Evolutionary conservation across 805 yeast genomes (phyloP), one percentile per base, ranked within the genome.

Genomic region (Zygotorulaspora chibaensis): DNA sequence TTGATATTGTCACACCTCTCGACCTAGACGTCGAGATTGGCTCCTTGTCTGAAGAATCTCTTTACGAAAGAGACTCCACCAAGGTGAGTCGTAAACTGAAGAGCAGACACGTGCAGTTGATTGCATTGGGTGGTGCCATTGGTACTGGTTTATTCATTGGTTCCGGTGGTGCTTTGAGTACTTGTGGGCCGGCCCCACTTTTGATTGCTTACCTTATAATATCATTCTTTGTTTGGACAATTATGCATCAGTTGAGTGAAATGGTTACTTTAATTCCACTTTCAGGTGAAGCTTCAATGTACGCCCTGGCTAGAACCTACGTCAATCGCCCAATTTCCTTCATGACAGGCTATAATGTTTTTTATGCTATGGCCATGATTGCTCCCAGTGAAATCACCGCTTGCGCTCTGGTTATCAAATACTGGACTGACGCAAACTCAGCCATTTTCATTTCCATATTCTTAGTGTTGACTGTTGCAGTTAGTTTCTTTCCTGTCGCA

Each of bases 21-120:
- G 36, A 33, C 13, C 20, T 33, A 4, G 36, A 33, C 13, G 5
- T 33, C n/a, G 36, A 33, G 36, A 33, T 9, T 13, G 39, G 39
- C 12, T 35, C 39, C n/a, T 35, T 20, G 9, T 8, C 30, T 20
- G 35, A 23, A 2, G n/a, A 34, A 15, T 2, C 30, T 29, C 2
- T 29, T 18, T 25, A 27, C 15, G 39, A 41, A 15, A 17, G 23
- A n/a, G 35, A 35, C 28, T 13, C 40, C 2, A 38, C 41, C 25
- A 54, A 42, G 1, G 35, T 51, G 2, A 39, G 54, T 34, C 52
- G 58, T 45, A 61, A 61, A 29, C 29, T 46, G 43, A 79, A 77
- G 56, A 74, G 77, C 37, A 73, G 90, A 60, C 91, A 86, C 61
- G 69, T 86, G 53, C 86, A 84, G 54, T 75, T 85, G 79, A 84